phyloP scores from a whole-genome alignment of 2,329 filamentous ascomycete species.

The Sporothrix curviconia region DNA sequence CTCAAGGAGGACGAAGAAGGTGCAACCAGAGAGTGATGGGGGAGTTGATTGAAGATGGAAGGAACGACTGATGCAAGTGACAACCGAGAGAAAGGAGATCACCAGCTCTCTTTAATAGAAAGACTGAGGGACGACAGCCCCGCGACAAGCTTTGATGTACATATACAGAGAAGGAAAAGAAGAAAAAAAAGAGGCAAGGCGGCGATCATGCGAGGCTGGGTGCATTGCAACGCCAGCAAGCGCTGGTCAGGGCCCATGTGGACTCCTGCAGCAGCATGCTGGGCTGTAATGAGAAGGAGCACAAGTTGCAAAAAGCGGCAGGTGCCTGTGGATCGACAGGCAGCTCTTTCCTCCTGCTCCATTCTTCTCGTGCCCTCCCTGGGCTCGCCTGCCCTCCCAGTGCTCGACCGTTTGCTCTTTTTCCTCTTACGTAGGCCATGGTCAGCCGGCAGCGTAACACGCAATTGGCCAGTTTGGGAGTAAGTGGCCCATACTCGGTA shows the following conservation, averaged over 20 bases:
- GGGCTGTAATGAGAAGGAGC: no score
- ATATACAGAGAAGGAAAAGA: no score
- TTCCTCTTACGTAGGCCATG: not conserved
- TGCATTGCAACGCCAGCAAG: not conserved
- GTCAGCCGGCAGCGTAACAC: no score
- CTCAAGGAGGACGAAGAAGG: not conserved
- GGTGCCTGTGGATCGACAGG: slow-evolving; percentile 8
- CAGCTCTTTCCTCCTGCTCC: not conserved
- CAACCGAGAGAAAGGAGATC: not conserved
- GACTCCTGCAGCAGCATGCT: no score
- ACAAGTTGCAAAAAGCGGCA: slow-evolving; percentile 9
- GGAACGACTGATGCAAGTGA: not conserved
- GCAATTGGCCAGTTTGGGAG: not conserved
- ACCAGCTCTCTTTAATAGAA: not conserved
- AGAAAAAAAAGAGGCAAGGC: no score
- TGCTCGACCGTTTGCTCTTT: not conserved
- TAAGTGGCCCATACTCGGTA: no score
- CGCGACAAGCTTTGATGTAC: no score
- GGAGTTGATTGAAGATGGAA: not conserved
- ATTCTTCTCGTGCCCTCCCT: not conserved
- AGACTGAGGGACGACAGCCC: not conserved
- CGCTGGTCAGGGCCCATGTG: not conserved
- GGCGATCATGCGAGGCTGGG: no score
- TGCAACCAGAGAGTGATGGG: not conserved
- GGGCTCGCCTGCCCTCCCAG: not conserved